A percentile compares a stretch with the other conserved stretches of the same genome.
Conservation (phyloP, 768 basidiomycete species). For the Rhizopogon vulgaris region DNA sequence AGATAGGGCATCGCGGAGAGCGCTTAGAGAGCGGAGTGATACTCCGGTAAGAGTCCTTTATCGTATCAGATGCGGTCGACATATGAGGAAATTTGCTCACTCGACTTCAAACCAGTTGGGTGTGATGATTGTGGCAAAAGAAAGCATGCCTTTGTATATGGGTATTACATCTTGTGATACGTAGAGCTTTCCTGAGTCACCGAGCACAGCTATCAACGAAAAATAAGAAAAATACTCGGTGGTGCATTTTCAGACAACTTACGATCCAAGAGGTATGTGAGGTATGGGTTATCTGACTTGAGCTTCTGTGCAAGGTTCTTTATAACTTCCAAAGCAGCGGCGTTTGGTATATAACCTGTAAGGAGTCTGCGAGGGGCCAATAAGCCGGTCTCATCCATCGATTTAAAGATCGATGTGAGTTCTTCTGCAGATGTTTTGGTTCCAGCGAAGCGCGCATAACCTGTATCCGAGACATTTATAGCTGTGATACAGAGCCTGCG, state of each 20-base stretch:
- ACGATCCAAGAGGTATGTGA: constrained; percentile 93
- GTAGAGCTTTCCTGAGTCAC: constrained; percentile 86
- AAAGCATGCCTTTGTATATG: constrained; percentile 72
- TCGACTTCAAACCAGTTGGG: constrained; percentile 99
- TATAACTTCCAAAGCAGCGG: constrained; percentile 68
- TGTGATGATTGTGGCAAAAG: constrained; percentile 88
- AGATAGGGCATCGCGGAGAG: constrained; percentile 62
- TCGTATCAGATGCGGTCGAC: constrained; percentile 1
- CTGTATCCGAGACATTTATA: constrained; percentile 31
- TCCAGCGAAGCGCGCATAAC: constrained; percentile 79
- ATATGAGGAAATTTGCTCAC: constrained; percentile 33
- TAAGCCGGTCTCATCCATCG: constrained; percentile 72
- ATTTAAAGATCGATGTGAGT: constrained; percentile 66
- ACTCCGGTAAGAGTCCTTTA: constrained; percentile 70
- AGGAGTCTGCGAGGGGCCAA: constrained; percentile 67
- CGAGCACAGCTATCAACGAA: constrained; percentile 72
- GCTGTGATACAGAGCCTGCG: not conserved
- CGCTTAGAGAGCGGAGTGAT: constrained; percentile 56
- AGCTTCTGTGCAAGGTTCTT: constrained; percentile 56
- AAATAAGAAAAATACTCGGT: not conserved
- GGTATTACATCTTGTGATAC: constrained; percentile 85
- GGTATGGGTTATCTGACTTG: constrained; percentile 45
- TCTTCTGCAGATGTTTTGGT: constrained; percentile 74
- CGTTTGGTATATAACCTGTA: constrained; percentile 89
- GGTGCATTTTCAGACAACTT: constrained; percentile 24